Evolutionary conservation across 495 filamentous ascomycete species (phyloP).

Genomic region (Opeltia flavorubescens): DNA sequence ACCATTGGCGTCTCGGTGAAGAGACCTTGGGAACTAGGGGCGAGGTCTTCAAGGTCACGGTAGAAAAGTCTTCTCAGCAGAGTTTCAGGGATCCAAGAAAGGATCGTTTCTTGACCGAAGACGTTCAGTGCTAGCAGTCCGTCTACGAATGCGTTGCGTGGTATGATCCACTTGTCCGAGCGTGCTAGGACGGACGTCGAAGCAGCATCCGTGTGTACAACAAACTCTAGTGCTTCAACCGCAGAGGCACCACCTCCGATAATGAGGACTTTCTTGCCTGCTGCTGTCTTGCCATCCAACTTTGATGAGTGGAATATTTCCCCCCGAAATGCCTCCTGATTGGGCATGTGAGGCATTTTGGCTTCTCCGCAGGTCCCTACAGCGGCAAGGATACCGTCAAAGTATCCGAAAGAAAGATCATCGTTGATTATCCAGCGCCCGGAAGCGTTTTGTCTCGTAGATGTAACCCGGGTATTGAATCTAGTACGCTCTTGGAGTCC

Average conservation of each 20-base stretch:
- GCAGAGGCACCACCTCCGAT: conserved; percentile 72
- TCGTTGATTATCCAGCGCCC: conserved; percentile 70
- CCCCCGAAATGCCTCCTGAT: conserved; percentile 53
- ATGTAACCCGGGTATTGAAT: conserved; percentile 55
- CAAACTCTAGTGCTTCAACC: conserved; percentile 75
- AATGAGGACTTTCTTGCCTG: conserved; percentile 58
- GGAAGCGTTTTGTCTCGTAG: conserved; percentile 49
- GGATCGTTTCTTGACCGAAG: conserved; percentile 57
- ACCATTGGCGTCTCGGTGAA: conserved; percentile 82
- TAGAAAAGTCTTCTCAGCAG: conserved; percentile 71
- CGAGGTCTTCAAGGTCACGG: conserved; percentile 66
- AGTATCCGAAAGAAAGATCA: conserved; percentile 46
- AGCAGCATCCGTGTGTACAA: conserved; percentile 46
- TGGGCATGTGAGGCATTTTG: conserved; percentile 52
- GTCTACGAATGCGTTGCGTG: conserved; percentile 61
- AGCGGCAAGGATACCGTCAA: conserved; percentile 64
- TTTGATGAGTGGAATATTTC: conserved; percentile 59
- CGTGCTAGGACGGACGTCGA: conserved; percentile 62
- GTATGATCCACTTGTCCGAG: conserved; percentile 82
- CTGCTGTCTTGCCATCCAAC: conserved; percentile 53
- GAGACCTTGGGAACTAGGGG: conserved; percentile 52
- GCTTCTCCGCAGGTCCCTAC: conserved; percentile 70
- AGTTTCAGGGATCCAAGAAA: conserved; percentile 66
- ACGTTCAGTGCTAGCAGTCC: conserved; percentile 62
- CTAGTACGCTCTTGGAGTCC: conserved; percentile 53